Conservation (phyloP, 129 eudicot species). For the Pulicaria dysenterica region DNA sequence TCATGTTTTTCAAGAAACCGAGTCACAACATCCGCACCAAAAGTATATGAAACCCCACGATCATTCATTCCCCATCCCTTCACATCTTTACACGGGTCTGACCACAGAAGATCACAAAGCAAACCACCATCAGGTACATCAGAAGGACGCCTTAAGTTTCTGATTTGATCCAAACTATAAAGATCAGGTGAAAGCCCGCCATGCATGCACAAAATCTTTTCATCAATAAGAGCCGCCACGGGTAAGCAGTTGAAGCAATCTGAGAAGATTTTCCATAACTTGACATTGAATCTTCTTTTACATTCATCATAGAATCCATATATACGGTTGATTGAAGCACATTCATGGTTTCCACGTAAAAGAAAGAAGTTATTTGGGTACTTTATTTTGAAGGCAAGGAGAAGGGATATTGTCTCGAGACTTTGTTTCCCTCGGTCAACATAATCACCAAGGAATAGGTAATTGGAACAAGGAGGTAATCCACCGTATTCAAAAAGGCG, state of each 20-base stretch:
- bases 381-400: constrained; percentile 51
- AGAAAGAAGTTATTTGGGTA: constrained; percentile 55
- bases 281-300: constrained; percentile 52
- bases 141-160: constrained; percentile 48
- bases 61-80: constrained; percentile 70
- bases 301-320: constrained; percentile 56
- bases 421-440: constrained; percentile 68
- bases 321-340: constrained; percentile 53
- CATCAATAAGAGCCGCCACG: constrained; percentile 61
- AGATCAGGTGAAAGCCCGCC: constrained; percentile 73
- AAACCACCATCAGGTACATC: constrained; percentile 62
- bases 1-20: constrained; percentile 54
- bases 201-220: constrained; percentile 65
- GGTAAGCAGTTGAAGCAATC: constrained; percentile 61
- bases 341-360: constrained; percentile 54
- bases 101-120: constrained; percentile 64
- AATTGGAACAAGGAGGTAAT: constrained; percentile 57
- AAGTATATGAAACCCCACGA: constrained; percentile 66
- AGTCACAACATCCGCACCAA: constrained; percentile 58
- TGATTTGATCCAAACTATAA: constrained; percentile 51
- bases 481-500: constrained; percentile 69
- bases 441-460: constrained; percentile 61
- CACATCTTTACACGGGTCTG: constrained; percentile 61
- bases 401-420: constrained; percentile 54
- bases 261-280: constrained; percentile 48